Evolutionary conservation across 2,329 filamentous ascomycete genomes (phyloP).

Genomic region (Stagonosporopsis chrysanthemi): DNA sequence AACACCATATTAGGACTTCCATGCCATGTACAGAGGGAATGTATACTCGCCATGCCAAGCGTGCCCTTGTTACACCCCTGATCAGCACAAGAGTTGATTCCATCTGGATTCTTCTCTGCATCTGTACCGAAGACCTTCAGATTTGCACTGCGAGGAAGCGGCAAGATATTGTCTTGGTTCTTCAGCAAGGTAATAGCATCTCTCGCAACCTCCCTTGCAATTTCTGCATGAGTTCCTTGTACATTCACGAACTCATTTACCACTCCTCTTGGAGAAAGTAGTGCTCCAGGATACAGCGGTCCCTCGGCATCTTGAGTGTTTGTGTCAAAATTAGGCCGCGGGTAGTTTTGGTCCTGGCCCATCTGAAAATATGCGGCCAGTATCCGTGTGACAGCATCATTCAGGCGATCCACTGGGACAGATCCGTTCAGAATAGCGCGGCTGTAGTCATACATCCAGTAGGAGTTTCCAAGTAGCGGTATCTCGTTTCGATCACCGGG

Average conservation of each 20-base stretch:
- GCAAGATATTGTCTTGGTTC: slow-evolving; percentile 64
- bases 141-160: slow-evolving; percentile 49
- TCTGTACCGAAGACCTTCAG: slow-evolving; percentile 55
- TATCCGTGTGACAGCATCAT: slow-evolving; percentile 87
- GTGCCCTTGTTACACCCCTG: slow-evolving; percentile 74
- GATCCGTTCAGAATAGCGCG: slow-evolving; percentile 82
- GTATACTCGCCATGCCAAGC: slow-evolving; percentile 66
- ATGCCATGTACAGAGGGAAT: neutral
- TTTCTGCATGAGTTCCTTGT: slow-evolving; percentile 59
- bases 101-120: slow-evolving; percentile 62
- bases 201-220: slow-evolving; percentile 60
- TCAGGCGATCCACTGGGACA: slow-evolving; percentile 79
- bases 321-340: slow-evolving; percentile 53
- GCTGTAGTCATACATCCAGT: slow-evolving; percentile 77
- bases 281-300: slow-evolving; percentile 46
- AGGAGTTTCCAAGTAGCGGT: slow-evolving; percentile 55
- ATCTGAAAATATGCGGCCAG: slow-evolving; percentile 83
- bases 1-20: neutral
- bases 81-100: slow-evolving; percentile 72
- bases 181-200: slow-evolving; percentile 69
- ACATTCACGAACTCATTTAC: slow-evolving; percentile 75
- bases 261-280: slow-evolving; percentile 66
- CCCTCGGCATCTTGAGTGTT: slow-evolving; percentile 46
- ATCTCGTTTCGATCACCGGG: slow-evolving; percentile 70
- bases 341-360: slow-evolving; percentile 51